phyloP scores from a whole-genome alignment of 169 alveolate species.

The Eimeria tenella region DNA sequence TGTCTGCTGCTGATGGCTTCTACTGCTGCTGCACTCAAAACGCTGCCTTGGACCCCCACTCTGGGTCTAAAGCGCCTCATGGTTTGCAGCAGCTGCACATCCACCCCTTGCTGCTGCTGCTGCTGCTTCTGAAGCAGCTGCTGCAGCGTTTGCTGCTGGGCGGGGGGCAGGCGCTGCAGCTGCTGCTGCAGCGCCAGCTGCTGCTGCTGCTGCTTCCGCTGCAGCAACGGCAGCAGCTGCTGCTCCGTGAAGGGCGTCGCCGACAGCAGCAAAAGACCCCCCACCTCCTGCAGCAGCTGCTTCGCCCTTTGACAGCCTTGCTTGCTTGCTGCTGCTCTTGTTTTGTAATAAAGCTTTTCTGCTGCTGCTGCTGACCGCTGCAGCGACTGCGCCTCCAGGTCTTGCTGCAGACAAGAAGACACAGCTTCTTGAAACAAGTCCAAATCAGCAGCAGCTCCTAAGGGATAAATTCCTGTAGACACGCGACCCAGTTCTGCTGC shows the following conservation, averaged over 20 bases:
- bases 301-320: slow-evolving; percentile 80
- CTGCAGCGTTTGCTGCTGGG: slow-evolving; percentile 10
- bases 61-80: slow-evolving; percentile 47
- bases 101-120: neutral
- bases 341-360: slow-evolving; percentile 81
- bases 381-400: slow-evolving; percentile 76
- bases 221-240: neutral
- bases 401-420: slow-evolving; percentile 65
- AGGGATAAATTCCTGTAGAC: neutral
- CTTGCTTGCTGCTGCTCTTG: slow-evolving; percentile 83
- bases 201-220: neutral
- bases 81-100: neutral
- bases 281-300: slow-evolving; percentile 60
- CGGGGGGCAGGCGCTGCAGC: slow-evolving; percentile 26
- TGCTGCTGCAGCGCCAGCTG: neutral
- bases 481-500: neutral
- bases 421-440: slow-evolving; percentile 79
- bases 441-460: slow-evolving; percentile 74
- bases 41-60: slow-evolving; percentile 57
- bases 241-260: neutral
- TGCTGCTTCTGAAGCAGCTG: neutral
- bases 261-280: slow-evolving; percentile 64
- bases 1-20: neutral
- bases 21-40: neutral
- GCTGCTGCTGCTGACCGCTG: slow-evolving; percentile 83